Evolutionary conservation across 768 basidiomycete genomes (phyloP), one percentile per base, ranked within the genome.

Genomic region (Lactarius tabidus): DNA sequence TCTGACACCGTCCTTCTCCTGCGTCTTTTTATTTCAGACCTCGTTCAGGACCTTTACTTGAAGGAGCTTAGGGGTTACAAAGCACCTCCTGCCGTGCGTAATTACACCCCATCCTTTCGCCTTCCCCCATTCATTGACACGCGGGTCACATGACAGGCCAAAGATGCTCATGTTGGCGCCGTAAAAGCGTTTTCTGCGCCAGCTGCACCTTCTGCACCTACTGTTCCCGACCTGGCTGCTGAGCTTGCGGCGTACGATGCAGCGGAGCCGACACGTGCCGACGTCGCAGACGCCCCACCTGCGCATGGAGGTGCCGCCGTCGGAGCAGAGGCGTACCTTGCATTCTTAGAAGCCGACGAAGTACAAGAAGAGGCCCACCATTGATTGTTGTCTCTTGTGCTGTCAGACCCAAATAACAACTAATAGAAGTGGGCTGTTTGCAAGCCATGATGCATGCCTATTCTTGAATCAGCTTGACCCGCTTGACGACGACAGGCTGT

Each of bases 41-140:
- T 95, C 74, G 82, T 98, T 60, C 91, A 95, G 84, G 94, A 97
- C 69, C 75, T 97, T 62, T 98, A 98, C 79, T 71, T 98, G 70
- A 87, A 83, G 73, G 90, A 96, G 80, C 82, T 98, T 72, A 95
- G 91, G 78, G 76, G 84, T 6, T 98, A 95, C 85, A 96, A 93
- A 81, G 82, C 91, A 45, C 79, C 86, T 39, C 79, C 85, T 6
- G 76, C 74, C 54, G 94, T 95, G 72, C 75, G 91, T 82, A n/a
- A 6, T 35, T 29, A 54, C 29, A 3, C 39, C 5, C 57, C 41
- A 52, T 64, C 43, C 36, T 26, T 28, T 23, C n/a, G 45, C 36
- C 26, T 28, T 23, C n/a, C 36, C 60, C 67, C 41, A 52, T 23
- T 52, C 51, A 36, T 38, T 58, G 45, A 56, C 57, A 31, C 18